A percentile compares a stretch with the other conserved stretches of the same genome.
These are phyloP conservation scores for Evernia prunastri DNA, from an alignment of 495 filamentous ascomycete species.

Conservation along the genomic window DNA sequence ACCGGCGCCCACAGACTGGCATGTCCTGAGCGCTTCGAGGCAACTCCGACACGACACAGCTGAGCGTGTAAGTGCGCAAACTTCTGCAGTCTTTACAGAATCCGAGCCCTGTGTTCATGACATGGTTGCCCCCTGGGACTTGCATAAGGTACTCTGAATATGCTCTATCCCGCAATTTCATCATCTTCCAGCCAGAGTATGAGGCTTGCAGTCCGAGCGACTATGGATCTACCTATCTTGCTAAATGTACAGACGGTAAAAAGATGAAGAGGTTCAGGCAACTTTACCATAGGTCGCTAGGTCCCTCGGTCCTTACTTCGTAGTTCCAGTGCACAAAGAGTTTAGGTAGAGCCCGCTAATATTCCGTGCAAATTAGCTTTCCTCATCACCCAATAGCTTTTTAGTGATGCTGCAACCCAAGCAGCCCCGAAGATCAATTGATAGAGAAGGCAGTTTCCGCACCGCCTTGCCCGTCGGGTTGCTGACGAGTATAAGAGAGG, in stretches of 20 bases:
- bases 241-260: no score
- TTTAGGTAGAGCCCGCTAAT: background rate
- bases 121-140: background rate
- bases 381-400: background rate
- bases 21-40: background rate
- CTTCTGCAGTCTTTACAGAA: background rate
- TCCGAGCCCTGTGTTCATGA: background rate
- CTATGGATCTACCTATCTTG: background rate
- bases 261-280: background rate
- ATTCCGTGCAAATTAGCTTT: background rate
- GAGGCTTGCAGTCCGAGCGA: background rate
- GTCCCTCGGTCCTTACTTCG: no score
- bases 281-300: background rate
- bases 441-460: background rate
- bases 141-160: background rate
- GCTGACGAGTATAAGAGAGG: background rate
- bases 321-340: background rate
- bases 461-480: background rate
- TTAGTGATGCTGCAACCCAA: background rate
- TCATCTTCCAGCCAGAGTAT: background rate
- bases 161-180: background rate
- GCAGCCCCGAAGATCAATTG: background rate
- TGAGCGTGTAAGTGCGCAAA: background rate
- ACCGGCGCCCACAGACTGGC: background rate
- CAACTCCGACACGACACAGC: background rate